Conservation (phyloP, 1,284 basidiomycete genomes). For the Malassezia japonica region DNA sequence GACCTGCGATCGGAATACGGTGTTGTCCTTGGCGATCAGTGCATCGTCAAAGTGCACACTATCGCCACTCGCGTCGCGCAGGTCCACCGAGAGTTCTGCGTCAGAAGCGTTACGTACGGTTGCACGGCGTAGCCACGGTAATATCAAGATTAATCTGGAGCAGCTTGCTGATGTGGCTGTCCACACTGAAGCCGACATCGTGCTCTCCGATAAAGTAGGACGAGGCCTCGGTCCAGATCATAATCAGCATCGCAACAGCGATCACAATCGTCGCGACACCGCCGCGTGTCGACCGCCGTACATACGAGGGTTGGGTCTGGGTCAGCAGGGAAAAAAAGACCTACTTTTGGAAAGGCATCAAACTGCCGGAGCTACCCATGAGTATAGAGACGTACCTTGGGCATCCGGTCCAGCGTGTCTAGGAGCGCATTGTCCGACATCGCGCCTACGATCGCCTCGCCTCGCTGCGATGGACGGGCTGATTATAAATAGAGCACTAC, state of each 20-base stretch:
- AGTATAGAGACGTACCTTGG: slow-evolving; percentile 19
- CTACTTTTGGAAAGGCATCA: slow-evolving; percentile 46
- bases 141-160: slow-evolving; percentile 47
- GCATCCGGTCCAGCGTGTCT: slow-evolving; percentile 35
- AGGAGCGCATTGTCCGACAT: slow-evolving; percentile 32
- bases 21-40: slow-evolving; percentile 66
- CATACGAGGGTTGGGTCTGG: slow-evolving; percentile 67
- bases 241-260: slow-evolving; percentile 60
- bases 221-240: slow-evolving; percentile 74
- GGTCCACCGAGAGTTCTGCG: slow-evolving; percentile 63
- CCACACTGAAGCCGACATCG: slow-evolving; percentile 29
- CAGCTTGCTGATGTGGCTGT: slow-evolving; percentile 24
- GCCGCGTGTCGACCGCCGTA: slow-evolving; percentile 69
- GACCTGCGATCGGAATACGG: slow-evolving; percentile 54
- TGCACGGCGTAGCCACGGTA: slow-evolving; percentile 42
- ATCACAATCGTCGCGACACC: slow-evolving; percentile 80
- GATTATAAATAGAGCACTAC: too few relatives aligned
- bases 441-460: too few relatives aligned
- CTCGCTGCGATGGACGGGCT: too few relatives aligned
- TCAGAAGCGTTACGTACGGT: slow-evolving; percentile 18
- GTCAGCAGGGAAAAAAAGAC: background rate
- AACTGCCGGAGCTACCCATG: slow-evolving; percentile 33
- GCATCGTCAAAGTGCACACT: slow-evolving; percentile 67
- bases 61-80: slow-evolving; percentile 86
- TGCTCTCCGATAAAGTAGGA: slow-evolving; percentile 88